Evolutionary conservation across 1,284 basidiomycete genomes (phyloP).

Genomic region (Paramarasmius palmivorus): DNA sequence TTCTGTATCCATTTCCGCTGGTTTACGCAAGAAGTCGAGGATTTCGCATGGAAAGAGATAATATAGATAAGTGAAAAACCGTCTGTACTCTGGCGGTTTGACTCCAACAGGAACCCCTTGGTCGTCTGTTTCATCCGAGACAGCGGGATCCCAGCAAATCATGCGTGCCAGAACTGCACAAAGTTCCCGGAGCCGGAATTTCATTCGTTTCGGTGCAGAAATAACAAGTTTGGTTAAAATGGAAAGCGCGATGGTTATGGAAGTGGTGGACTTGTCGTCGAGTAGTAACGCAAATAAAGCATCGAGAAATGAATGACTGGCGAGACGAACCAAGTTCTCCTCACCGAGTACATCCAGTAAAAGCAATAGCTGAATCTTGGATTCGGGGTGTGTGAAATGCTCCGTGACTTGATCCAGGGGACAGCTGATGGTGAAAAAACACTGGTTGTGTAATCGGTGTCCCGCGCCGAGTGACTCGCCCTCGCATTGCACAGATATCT

Average conservation of each 20-base stretch:
- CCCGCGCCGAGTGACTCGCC: too few species aligned
- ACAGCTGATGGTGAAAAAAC: too few species aligned
- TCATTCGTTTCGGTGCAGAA: slow-evolving; percentile 65
- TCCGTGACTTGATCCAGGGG: too few species aligned
- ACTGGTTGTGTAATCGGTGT: too few species aligned
- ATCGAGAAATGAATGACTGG: slow-evolving; percentile 60
- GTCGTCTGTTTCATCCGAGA: slow-evolving; percentile 26
- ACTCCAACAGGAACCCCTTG: slow-evolving; percentile 35
- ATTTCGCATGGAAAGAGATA: slow-evolving; percentile 88
- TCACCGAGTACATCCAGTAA: too few species aligned
- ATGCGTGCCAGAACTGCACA: slow-evolving; percentile 66
- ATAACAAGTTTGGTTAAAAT: slow-evolving; percentile 73
- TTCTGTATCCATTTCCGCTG: slow-evolving; percentile 44
- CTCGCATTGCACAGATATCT: too few species aligned
- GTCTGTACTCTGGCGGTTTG: slow-evolving; percentile 53
- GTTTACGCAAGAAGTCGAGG: slow-evolving; percentile 71
- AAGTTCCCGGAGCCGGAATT: slow-evolving; percentile 52
- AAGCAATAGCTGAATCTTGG: too few species aligned
- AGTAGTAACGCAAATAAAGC: slow-evolving; percentile 63
- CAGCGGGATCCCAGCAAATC: slow-evolving; percentile 62
- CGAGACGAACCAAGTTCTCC: slow-evolving; percentile 30
- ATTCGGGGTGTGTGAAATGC: too few species aligned
- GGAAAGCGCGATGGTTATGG: slow-evolving; percentile 60
- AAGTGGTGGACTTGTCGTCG: slow-evolving; percentile 71
- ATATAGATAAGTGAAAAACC: slow-evolving; percentile 79